Evolutionary conservation across 176 grass and related monocot genomes (phyloP).

Genomic region (Musa beccarii): DNA sequence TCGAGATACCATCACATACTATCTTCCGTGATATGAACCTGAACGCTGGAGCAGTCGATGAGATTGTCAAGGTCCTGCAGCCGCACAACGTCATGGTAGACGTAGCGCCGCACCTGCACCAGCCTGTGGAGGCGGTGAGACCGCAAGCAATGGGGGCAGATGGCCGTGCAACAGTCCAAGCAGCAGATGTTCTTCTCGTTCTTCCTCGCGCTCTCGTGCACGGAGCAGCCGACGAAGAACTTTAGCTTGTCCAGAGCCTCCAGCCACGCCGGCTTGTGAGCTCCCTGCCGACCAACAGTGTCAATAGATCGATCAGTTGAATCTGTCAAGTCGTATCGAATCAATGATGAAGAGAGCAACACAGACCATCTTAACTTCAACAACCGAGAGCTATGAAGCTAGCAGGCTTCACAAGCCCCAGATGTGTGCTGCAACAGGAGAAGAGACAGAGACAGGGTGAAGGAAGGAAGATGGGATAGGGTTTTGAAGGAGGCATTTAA

Average conservation of each 20-base stretch:
- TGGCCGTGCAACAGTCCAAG: constrained; percentile 21
- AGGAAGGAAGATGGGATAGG: not conserved
- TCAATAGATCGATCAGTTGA: not conserved
- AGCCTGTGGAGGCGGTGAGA: constrained; percentile 10
- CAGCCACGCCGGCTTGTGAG: constrained; percentile 16
- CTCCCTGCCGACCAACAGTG: not conserved
- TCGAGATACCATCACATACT: no score
- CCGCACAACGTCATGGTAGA: constrained; percentile 18
- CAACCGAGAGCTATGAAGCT: no score
- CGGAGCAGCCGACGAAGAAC: constrained; percentile 14
- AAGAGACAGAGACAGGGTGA: not conserved
- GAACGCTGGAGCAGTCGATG: constrained; percentile 19
- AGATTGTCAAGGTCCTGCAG: constrained; percentile 22
- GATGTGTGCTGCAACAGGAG: not conserved
- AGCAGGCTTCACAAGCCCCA: no score
- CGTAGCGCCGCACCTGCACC: constrained; percentile 19
- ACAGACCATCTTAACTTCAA: no score
- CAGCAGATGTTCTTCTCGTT: constrained; percentile 30
- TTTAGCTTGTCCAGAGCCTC: constrained; percentile 21
- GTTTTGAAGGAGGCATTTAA: not conserved
- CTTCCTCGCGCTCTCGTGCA: constrained; percentile 19
- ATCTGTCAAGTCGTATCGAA: not conserved
- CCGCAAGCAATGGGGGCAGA: constrained; percentile 22
- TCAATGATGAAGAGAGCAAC: not conserved
- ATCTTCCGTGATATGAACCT: not conserved